Conservation (phyloP, 371 early-diverging fungal genomes). For the Syncephalastrum racemosum region DNA sequence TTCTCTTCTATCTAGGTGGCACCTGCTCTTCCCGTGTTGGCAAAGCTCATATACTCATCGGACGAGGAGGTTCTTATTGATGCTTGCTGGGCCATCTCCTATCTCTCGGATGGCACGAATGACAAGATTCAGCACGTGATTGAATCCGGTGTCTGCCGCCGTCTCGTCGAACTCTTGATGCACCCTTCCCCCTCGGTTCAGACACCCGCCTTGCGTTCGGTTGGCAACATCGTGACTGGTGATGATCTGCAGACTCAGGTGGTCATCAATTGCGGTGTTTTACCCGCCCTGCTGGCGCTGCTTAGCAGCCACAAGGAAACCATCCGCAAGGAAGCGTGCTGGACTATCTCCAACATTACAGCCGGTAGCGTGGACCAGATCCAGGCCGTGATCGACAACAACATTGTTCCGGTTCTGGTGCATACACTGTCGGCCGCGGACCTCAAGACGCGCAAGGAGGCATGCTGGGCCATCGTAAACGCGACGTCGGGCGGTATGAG, state of each 20-base stretch:
- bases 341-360: conserved; percentile 99
- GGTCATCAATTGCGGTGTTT: conserved; percentile 88
- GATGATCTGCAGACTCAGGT: conserved; percentile 98
- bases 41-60: conserved; percentile 84
- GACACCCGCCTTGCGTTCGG: conserved; percentile 96
- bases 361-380: conserved; percentile 97
- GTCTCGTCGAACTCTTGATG: conserved; percentile 92
- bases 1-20: conserved; percentile 52
- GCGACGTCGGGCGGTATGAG: conserved; percentile 94
- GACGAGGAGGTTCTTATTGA: conserved; percentile 98
- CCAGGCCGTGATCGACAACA: conserved; percentile 92
- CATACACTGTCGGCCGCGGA: conserved; percentile 88
- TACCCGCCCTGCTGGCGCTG: conserved; percentile 79
- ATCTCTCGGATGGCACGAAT: conserved; percentile 95
- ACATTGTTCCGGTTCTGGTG: conserved; percentile 93
- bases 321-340: conserved; percentile 99
- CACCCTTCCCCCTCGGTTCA: conserved; percentile 86
- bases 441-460: conserved; percentile 98
- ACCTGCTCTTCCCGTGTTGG: conserved; percentile 87
- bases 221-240: conserved; percentile 99
- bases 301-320: conserved; percentile 87
- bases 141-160: conserved; percentile 90
- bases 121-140: conserved; percentile 96
- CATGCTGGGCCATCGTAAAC: conserved; percentile 99
- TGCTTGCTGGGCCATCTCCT: conserved; percentile 99